Conservation (phyloP, 2,329 filamentous ascomycete genomes). For the Talaromyces pinophilus region DNA sequence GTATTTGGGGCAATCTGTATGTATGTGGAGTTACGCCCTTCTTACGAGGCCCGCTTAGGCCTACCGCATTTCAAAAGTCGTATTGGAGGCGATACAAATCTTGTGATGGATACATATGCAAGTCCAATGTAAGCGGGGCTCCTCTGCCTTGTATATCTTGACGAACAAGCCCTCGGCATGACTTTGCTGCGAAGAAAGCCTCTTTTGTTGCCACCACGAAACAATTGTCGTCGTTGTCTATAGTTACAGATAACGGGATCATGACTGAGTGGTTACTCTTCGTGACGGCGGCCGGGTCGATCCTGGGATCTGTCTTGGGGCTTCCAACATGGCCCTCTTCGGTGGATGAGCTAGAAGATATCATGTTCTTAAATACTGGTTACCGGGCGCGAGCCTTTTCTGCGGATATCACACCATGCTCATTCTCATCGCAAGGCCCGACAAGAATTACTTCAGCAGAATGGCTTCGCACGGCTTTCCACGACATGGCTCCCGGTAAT, state of each 20-base stretch:
- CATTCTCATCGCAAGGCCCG: slow-evolving; percentile 9
- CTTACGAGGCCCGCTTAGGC: background rate
- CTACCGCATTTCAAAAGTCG: slow-evolving; percentile 4
- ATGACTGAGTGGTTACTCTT: slow-evolving; percentile 14
- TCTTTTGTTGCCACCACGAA: background rate
- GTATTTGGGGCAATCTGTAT: background rate
- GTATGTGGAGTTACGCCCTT: background rate
- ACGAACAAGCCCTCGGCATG: background rate
- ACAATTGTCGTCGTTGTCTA: background rate
- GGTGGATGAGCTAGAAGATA: slow-evolving; percentile 18
- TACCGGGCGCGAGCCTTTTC: slow-evolving; percentile 18
- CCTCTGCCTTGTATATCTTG: slow-evolving; percentile 3
- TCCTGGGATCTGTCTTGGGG: slow-evolving; percentile 6
- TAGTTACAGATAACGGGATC: background rate
- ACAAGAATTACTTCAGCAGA: slow-evolving; percentile 18
- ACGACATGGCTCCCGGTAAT: slow-evolving; percentile 20
- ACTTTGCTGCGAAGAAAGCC: background rate
- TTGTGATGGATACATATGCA: background rate
- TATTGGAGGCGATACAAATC: background rate
- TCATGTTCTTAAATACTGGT: slow-evolving; percentile 19
- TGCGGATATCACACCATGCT: slow-evolving; percentile 17
- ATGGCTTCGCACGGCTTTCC: slow-evolving; percentile 23
- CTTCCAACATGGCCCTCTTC: slow-evolving; percentile 19
- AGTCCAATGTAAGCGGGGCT: background rate
- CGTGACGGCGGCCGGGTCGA: background rate